Base-by-base conservation (phyloP, 352 stramenopile species). In the Detonula confervacea region DNA sequence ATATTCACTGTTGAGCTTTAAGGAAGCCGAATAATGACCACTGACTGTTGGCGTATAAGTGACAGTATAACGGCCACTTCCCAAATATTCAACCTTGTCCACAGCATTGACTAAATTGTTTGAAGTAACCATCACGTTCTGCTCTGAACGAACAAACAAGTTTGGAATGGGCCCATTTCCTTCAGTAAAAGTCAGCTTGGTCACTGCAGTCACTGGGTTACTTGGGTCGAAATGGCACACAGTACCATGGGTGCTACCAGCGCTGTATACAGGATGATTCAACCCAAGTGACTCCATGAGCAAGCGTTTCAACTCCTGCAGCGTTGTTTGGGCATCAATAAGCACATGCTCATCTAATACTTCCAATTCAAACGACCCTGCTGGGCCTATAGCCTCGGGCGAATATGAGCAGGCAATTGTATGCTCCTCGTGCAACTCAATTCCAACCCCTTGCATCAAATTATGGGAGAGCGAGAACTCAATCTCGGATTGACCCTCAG, bases 31-130 rank as follows among this genome's bases (percentile, higher is more conserved):
- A 80, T 95, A 95, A 20, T 83, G 73, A 60, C 87, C 91, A 51
- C 80, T 86, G 12, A 91, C 68, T 14, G 90, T 93, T 1, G 96
- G 96, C 0, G 91, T 95, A 16, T 97, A 94, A 2, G 81, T 86
- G 22, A 98, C 83, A 33, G 91, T 83, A 81, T 97, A 97, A 0
- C 96, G 81, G 0, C 95, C 96, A 37, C 80, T 77, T 46, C 87
- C 91, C 73, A 95, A 79, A 71, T 96, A 97, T 22, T 87, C 73
- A 6, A 98, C 89, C 0, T 80, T 77, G 27, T 93, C 73, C 4
- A 97, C 30, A 0, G 93, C 93, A 68, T 81, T 47, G 29, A 80
- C 44, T 18, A 71, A 55, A 35, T 59, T 86, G 6, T 39, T 62
- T 37, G 64, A 18, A 20, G 20, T 25, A 29, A 81, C 68, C n/a